Evolutionary conservation across 106 monocot species (phyloP).

Genomic region (Gastrodia elata): DNA sequence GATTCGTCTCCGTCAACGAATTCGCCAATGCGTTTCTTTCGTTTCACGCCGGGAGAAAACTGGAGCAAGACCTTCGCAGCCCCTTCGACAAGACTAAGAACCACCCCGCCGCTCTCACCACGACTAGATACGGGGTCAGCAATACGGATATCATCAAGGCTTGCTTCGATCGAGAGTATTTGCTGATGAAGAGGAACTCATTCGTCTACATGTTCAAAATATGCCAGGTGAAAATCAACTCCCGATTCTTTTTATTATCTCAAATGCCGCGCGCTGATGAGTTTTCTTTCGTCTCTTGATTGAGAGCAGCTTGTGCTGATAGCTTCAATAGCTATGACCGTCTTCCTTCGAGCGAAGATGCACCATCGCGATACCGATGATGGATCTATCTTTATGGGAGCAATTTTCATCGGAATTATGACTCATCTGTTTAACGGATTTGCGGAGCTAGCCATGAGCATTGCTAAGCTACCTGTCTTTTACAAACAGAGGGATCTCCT

Average conservation of each 20-base stretch:
- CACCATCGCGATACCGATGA: conserved; percentile 17
- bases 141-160: conserved; percentile 47
- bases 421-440: conserved; percentile 54
- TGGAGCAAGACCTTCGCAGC: conserved; percentile 27
- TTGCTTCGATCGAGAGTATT: conserved; percentile 34
- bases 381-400: conserved; percentile 40
- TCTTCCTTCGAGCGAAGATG: conserved; percentile 57
- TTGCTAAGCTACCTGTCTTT: conserved; percentile 57
- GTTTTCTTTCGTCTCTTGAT: not conserved
- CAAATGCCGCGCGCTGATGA: not conserved
- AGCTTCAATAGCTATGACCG: conserved; percentile 31
- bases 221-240: conserved; percentile 30
- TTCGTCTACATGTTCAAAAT: conserved; percentile 58
- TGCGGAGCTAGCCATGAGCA: conserved; percentile 50
- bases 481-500: conserved; percentile 64
- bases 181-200: conserved; percentile 61
- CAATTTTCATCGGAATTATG: conserved; percentile 33
- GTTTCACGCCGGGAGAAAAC: conserved; percentile 30
- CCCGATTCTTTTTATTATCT: too few relatives aligned
- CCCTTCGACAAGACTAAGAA: conserved; percentile 46
- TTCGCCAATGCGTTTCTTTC: conserved; percentile 43
- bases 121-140: conserved; percentile 39
- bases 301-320: conserved; percentile 24
- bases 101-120: conserved; percentile 59
- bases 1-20: conserved; percentile 42